A percentile compares a stretch with the other conserved stretches of the same genome.
Conservation (phyloP, 1,284 basidiomycete genomes). For the Naganishia cerealis region DNA sequence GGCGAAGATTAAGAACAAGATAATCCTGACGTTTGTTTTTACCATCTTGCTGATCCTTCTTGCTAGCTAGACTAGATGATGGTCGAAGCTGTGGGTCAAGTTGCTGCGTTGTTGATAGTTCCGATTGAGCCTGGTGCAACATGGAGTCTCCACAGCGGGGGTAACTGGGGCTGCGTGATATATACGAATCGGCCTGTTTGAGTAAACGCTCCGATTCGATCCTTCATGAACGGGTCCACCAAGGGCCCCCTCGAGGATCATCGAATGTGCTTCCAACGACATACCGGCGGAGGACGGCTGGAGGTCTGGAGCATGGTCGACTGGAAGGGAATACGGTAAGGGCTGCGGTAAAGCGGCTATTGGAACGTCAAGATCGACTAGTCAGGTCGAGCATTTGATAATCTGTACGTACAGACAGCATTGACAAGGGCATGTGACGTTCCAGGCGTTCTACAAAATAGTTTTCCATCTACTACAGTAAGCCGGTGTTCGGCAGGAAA, state of each 20-base stretch:
- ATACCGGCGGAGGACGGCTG: background rate
- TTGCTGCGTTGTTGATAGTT: background rate
- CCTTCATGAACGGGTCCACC: too few species aligned
- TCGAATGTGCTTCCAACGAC: background rate
- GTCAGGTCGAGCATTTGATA: background rate
- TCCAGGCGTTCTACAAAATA: background rate
- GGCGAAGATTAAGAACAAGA: slow-evolving; percentile 25
- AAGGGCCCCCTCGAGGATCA: background rate
- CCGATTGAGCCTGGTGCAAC: background rate
- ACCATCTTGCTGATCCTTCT: slow-evolving; percentile 9
- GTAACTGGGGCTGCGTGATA: slow-evolving; percentile 21
- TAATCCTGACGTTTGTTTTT: slow-evolving; percentile 24
- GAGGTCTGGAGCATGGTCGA: slow-evolving; percentile 1
- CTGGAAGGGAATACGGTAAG: background rate
- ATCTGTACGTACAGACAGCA: too few species aligned
- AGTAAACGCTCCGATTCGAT: background rate
- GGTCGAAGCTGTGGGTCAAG: background rate
- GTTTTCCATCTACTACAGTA: too few species aligned
- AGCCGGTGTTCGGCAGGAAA: too few species aligned
- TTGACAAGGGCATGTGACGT: slow-evolving; percentile 17
- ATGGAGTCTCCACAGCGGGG: slow-evolving; percentile 20
- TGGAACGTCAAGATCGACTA: background rate
- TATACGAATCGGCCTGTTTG: slow-evolving; percentile 4
- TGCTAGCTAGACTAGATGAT: background rate
- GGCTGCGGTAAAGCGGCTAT: slow-evolving; percentile 4